Conservation (phyloP, 2,329 filamentous ascomycete species). For the Colletotrichum orchidophilum region DNA sequence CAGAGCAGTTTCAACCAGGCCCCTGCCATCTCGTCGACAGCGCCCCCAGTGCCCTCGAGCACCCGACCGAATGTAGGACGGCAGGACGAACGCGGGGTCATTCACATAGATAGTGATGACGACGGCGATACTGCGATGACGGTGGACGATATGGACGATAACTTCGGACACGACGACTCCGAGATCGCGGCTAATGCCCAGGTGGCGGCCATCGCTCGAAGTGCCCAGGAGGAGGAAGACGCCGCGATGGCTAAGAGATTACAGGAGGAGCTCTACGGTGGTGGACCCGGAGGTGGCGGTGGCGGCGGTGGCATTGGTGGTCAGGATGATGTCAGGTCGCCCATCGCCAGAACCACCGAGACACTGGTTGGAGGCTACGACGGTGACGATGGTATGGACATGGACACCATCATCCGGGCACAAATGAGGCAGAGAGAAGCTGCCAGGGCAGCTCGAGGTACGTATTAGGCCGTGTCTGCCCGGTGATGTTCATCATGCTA, state of each 20-base stretch:
- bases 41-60: slow-evolving; percentile 40
- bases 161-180: slow-evolving; percentile 50
- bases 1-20: slow-evolving; percentile 57
- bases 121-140: slow-evolving; percentile 61
- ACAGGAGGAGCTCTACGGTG: slow-evolving; percentile 89
- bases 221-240: slow-evolving; percentile 81
- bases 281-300: slow-evolving; percentile 39
- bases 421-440: slow-evolving; percentile 61
- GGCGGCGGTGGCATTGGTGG: slow-evolving; percentile 52
- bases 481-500: background rate
- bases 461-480: slow-evolving; percentile 34
- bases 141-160: slow-evolving; percentile 48
- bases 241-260: slow-evolving; percentile 90
- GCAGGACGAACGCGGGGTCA: slow-evolving; percentile 67
- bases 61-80: slow-evolving; percentile 47
- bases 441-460: slow-evolving; percentile 30
- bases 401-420: slow-evolving; percentile 64
- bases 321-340: slow-evolving; percentile 79
- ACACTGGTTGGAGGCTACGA: slow-evolving; percentile 78
- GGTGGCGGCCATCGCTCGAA: slow-evolving; percentile 51
- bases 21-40: slow-evolving; percentile 43
- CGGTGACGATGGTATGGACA: slow-evolving; percentile 65
- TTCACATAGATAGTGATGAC: slow-evolving; percentile 82
- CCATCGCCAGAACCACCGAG: slow-evolving; percentile 90
- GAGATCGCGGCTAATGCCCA: slow-evolving; percentile 42